phyloP scores from a whole-genome alignment of 495 filamentous ascomycete species.

The Xylaria longipes region DNA sequence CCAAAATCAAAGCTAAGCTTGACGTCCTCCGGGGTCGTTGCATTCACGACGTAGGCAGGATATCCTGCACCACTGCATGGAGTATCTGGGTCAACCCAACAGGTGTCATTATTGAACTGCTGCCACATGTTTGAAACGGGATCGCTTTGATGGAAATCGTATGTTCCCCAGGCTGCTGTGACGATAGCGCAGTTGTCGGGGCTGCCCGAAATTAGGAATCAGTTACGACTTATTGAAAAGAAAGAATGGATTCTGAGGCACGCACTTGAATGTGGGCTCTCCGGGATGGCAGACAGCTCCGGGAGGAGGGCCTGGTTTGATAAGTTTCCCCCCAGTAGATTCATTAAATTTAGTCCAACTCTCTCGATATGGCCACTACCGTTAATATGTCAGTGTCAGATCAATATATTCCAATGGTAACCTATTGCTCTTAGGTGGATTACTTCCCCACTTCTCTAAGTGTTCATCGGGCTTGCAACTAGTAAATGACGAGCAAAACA shows the following conservation, averaged over 20 bases:
- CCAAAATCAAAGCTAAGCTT: slow-evolving; percentile 53
- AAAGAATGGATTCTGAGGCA: neutral
- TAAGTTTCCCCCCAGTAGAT: slow-evolving; percentile 55
- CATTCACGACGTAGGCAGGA: slow-evolving; percentile 57
- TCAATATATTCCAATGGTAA: neutral
- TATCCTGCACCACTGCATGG: slow-evolving; percentile 51
- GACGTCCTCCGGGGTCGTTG: slow-evolving; percentile 48
- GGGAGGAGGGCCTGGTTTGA: slow-evolving; percentile 56
- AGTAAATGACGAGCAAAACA: neutral
- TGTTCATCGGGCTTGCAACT: neutral
- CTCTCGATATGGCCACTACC: slow-evolving; percentile 41
- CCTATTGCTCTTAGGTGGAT: neutral
- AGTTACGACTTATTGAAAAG: neutral
- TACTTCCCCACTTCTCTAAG: neutral
- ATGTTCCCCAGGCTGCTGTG: slow-evolving; percentile 42
- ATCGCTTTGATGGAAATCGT: slow-evolving; percentile 45
- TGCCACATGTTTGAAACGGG: slow-evolving; percentile 51
- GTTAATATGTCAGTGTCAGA: slow-evolving; percentile 2
- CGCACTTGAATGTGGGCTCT: slow-evolving; percentile 34
- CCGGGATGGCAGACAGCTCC: slow-evolving; percentile 62
- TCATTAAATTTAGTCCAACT: slow-evolving; percentile 44
- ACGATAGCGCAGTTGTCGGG: slow-evolving; percentile 42
- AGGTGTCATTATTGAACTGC: slow-evolving; percentile 53
- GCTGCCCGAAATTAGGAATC: slow-evolving; percentile 32
- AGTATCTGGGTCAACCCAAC: slow-evolving; percentile 46